Evolutionary conservation across 257 asterid species (phyloP), one percentile per base, ranked within the genome.

Genomic region (Solanum chiquidenum): DNA sequence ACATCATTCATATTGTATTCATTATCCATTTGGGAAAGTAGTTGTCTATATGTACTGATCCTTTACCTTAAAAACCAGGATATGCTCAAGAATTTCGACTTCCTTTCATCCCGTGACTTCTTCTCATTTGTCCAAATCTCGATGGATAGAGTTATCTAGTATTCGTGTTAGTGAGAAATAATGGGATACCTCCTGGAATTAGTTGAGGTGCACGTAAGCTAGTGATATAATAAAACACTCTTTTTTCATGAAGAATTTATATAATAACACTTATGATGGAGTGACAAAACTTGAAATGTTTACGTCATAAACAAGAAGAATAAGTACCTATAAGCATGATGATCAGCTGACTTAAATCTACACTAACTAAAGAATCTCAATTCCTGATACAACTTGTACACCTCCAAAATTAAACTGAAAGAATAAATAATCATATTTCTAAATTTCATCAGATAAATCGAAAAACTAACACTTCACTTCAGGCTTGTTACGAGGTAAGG

Each of bases 401-500:
- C 3, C 86, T 82, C 29, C 69, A 82, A 49, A 3, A 49, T 49
- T 18, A 46, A 80, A 80, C 0, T 80, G 29, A 82, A 82, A 82
- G 44, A 49, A 82, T 82, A 82, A 82, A 82, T 82, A 82, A 52
- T 31, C 86, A 52, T 1, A 1, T 49, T 31, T 31, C 25, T 79
- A 44, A 42, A 25, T 25, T 42, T 25, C 0, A 77, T 13, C 25
- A 12, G 58, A 25, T 25, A 77, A 46, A 14, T 27, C 18, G 2
- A 49, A 80, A 23, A 12, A 42, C 10, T 12, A 79, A 77, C 84
- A 77, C 0, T 27, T 27, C 85, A 12, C 25, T 12, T 25, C 84
- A 12, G 35, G 44, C 44, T 31, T 29, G 2, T 1, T 31, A 82
- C 44, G 71, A 95, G 80, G 87, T 80, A 13, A 94, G 90, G 88